phyloP scores from a whole-genome alignment of 495 filamentous ascomycete species.

The Penicillium salamii region DNA sequence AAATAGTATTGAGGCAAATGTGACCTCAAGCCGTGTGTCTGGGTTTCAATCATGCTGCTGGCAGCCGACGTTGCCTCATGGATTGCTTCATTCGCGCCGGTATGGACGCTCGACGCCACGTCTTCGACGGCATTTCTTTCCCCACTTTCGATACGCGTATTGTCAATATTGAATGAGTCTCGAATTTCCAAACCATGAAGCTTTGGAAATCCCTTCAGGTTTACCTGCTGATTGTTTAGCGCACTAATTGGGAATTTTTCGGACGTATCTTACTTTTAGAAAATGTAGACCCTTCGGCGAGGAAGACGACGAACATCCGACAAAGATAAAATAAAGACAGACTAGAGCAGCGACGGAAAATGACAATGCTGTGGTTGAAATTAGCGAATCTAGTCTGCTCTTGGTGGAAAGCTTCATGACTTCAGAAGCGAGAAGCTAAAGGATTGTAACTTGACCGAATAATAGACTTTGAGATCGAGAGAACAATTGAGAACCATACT shows the following conservation, averaged over 20 bases:
- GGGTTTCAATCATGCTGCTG: background rate
- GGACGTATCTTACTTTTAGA: background rate
- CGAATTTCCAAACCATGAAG: background rate
- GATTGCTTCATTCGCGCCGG: background rate
- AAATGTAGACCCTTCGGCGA: background rate
- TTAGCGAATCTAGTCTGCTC: background rate
- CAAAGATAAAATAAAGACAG: background rate
- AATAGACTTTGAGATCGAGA: background rate
- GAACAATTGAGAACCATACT: too few species aligned
- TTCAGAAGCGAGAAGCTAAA: background rate
- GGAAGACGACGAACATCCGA: constrained; percentile 1
- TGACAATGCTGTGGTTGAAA: background rate
- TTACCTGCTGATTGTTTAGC: background rate
- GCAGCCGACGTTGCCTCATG: background rate
- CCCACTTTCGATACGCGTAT: background rate
- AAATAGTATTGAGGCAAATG: background rate
- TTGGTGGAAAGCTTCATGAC: background rate
- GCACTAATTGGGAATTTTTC: background rate
- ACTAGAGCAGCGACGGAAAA: background rate
- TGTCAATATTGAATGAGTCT: background rate
- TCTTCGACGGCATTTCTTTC: background rate
- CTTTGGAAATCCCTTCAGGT: background rate
- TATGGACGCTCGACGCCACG: background rate
- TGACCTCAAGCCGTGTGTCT: background rate
- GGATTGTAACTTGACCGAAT: background rate